A percentile compares a stretch with the other conserved stretches of the same genome.
These are phyloP conservation scores for Ustilago loliicola DNA, from an alignment of 1,284 basidiomycete genomes.

Conservation along the genomic window DNA sequence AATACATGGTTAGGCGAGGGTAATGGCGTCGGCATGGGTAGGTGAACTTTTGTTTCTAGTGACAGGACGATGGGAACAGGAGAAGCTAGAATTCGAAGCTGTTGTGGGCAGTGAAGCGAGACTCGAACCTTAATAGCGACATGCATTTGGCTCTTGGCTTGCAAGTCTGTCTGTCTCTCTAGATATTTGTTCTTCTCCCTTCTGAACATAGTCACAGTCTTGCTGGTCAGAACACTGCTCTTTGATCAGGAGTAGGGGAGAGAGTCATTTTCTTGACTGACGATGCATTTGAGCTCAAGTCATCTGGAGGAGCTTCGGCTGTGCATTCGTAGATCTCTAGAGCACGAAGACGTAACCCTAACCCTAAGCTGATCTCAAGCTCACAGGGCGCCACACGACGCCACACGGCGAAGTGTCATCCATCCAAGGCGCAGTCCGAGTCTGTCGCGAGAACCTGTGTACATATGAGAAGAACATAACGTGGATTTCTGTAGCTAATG, in stretches of 20 bases:
- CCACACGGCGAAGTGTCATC: neutral
- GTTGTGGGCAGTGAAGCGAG: neutral
- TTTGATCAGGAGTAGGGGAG: neutral
- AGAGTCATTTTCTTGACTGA: neutral
- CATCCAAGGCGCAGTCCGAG: neutral
- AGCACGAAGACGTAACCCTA: neutral
- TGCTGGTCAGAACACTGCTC: neutral
- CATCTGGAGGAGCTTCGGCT: neutral
- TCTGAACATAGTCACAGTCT: neutral
- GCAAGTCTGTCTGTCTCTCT: neutral
- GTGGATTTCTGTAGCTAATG: constrained; percentile 12
- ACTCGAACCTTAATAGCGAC: too few species aligned
- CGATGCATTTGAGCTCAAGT: neutral
- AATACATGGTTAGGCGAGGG: neutral
- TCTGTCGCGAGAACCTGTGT: neutral
- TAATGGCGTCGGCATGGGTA: neutral
- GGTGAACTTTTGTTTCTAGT: neutral
- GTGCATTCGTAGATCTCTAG: neutral
- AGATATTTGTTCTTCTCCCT: neutral
- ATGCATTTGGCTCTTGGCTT: neutral
- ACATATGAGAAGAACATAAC: neutral
- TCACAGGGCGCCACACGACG: too few species aligned
- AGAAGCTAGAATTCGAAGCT: neutral
- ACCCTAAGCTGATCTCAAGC: too few species aligned
- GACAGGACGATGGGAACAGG: neutral